Conservation (phyloP, 169 alveolate genomes). For the Haemoproteus tartakovskyi region DNA sequence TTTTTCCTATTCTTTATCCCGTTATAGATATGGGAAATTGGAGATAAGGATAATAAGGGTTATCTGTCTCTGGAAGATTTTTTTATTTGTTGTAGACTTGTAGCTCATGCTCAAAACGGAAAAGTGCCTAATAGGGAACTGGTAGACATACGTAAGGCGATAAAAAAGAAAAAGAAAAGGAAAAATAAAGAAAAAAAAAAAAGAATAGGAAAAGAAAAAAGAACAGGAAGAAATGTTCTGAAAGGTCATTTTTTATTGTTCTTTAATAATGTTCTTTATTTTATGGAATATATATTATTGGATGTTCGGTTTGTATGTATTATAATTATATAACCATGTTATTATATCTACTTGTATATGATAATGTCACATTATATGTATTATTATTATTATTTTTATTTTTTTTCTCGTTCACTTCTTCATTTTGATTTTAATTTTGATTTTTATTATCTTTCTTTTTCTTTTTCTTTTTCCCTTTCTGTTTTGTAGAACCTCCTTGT, state of each 20-base stretch:
- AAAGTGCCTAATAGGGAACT: slow-evolving; percentile 8
- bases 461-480: not conserved
- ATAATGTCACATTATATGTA: too few relatives aligned
- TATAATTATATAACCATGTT: too few relatives aligned
- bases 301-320: too few relatives aligned
- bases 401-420: too few relatives aligned
- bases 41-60: slow-evolving; percentile 75
- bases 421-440: not conserved
- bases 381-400: too few relatives aligned
- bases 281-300: too few relatives aligned
- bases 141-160: slow-evolving; percentile 27
- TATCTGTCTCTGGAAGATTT: slow-evolving; percentile 82
- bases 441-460: not conserved
- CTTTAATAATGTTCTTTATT: too few relatives aligned
- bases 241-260: not conserved
- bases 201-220: not conserved
- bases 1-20: not conserved
- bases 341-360: too few relatives aligned
- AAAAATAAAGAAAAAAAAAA: not conserved
- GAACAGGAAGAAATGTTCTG: not conserved
- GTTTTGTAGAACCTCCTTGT: slow-evolving; percentile 17
- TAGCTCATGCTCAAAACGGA: slow-evolving; percentile 89
- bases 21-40: slow-evolving; percentile 77
- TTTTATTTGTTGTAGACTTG: slow-evolving; percentile 82
- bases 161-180: not conserved